Percentiles rank a stretch among this genome's conserved stretches.
These are phyloP conservation scores for Penicillium desertorum DNA, from an alignment of 495 filamentous ascomycete species.

Conservation along the genomic window DNA sequence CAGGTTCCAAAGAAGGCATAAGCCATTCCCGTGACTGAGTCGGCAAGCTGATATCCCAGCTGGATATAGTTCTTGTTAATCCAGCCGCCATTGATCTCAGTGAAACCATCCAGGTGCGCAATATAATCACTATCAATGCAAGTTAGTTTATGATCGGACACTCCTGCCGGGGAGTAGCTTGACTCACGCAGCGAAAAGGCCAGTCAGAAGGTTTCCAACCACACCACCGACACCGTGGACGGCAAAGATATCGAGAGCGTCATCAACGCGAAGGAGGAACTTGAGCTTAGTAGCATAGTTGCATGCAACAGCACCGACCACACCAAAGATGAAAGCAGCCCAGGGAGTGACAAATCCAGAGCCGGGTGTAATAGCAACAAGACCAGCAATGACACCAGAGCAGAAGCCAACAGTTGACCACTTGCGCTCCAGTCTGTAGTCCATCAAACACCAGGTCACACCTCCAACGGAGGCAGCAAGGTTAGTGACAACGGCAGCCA, in stretches of 20 bases:
- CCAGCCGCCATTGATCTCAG: slow-evolving; percentile 79
- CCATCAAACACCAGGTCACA: slow-evolving; percentile 92
- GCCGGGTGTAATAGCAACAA: slow-evolving; percentile 91
- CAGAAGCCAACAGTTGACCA: slow-evolving; percentile 98
- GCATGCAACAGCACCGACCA: slow-evolving; percentile 78
- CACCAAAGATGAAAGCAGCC: slow-evolving; percentile 87
- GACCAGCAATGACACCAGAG: slow-evolving; percentile 86
- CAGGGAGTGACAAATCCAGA: slow-evolving; percentile 90
- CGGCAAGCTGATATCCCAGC: slow-evolving; percentile 83
- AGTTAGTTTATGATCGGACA: slow-evolving; percentile 15
- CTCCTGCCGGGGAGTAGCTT: not conserved
- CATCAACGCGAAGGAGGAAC: slow-evolving; percentile 81
- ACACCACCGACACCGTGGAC: slow-evolving; percentile 87
- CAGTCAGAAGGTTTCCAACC: slow-evolving; percentile 86
- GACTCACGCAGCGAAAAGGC: slow-evolving; percentile 83
- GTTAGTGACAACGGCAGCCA: slow-evolving; percentile 59
- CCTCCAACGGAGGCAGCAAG: slow-evolving; percentile 67
- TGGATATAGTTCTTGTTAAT: slow-evolving; percentile 89
- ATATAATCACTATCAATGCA: slow-evolving; percentile 66
- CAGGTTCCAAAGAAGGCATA: slow-evolving; percentile 88
- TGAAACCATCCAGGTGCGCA: slow-evolving; percentile 77
- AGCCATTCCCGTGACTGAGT: slow-evolving; percentile 75
- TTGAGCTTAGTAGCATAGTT: slow-evolving; percentile 98
- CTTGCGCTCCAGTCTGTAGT: slow-evolving; percentile 91
- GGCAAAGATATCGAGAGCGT: slow-evolving; percentile 92